Evolutionary conservation across 768 basidiomycete genomes (phyloP).

Genomic region (Chlorophyllum brunneum): DNA sequence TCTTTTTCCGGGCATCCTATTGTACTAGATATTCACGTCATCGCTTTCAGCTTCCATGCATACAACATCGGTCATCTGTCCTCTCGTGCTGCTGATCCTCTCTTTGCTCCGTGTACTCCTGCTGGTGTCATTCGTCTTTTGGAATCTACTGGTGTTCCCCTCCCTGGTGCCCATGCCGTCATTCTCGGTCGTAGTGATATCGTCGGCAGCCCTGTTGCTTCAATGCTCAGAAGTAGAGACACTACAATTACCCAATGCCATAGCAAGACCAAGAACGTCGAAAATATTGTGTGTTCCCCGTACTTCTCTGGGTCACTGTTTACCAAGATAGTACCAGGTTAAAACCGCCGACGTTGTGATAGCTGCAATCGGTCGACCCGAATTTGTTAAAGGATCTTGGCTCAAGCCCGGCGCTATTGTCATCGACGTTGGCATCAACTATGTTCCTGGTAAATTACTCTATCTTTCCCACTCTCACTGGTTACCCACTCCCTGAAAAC

Average conservation of each 20-base stretch:
- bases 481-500: background rate
- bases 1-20: conserved; percentile 10
- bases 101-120: conserved; percentile 95
- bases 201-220: conserved; percentile 92
- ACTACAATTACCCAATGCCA: conserved; percentile 99
- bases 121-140: conserved; percentile 88
- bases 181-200: conserved; percentile 98
- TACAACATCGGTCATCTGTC: conserved; percentile 96
- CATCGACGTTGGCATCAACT: conserved; percentile 98
- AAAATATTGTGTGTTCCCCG: conserved; percentile 58
- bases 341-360: conserved; percentile 88
- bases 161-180: conserved; percentile 80
- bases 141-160: conserved; percentile 75
- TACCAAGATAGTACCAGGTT: conserved; percentile 42
- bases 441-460: conserved; percentile 65
- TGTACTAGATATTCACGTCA: background rate
- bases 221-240: conserved; percentile 84
- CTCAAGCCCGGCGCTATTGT: conserved; percentile 93
- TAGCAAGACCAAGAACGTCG: conserved; percentile 80
- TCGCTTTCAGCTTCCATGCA: conserved; percentile 77
- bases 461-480: background rate
- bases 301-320: background rate
- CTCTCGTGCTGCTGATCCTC: conserved; percentile 82
- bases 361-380: conserved; percentile 93
- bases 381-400: conserved; percentile 92